Percentiles rank a stretch among this genome's conserved stretches.
Conservation (phyloP, 73 alveolate species). For the Uronychia binucleata region DNA sequence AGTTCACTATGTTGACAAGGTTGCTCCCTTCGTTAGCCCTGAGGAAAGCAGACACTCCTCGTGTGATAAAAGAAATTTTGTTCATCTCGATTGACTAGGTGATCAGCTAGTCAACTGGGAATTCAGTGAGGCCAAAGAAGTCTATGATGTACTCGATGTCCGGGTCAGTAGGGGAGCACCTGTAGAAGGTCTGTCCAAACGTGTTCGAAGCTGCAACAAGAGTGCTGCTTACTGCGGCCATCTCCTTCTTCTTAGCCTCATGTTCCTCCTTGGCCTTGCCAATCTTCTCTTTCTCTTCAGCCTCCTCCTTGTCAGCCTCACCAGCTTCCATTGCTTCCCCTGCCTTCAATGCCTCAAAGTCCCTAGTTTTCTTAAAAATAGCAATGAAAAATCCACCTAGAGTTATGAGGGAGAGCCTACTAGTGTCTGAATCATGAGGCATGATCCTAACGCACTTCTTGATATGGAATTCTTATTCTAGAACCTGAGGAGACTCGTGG, state of each 20-base stretch:
- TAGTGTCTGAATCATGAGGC: constrained; percentile 97
- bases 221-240: too few relatives aligned
- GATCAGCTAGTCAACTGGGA: constrained; percentile 69
- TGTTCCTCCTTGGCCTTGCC: too few relatives aligned
- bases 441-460: constrained; percentile 89
- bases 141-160: constrained; percentile 69
- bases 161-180: constrained; percentile 63
- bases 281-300: too few relatives aligned
- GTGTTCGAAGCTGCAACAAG: not conserved
- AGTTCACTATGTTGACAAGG: constrained; percentile 49
- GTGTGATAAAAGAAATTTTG: constrained; percentile 66
- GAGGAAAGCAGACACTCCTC: constrained; percentile 65
- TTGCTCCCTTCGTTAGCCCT: constrained; percentile 56
- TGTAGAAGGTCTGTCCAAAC: constrained; percentile 5
- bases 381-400: constrained; percentile 89
- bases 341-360: constrained; percentile 40
- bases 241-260: too few relatives aligned
- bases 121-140: constrained; percentile 78
- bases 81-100: constrained; percentile 69
- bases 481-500: constrained; percentile 35
- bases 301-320: too few relatives aligned
- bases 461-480: constrained; percentile 41
- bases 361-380: constrained; percentile 76
- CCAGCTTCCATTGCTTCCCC: constrained; percentile 8
- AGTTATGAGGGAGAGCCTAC: constrained; percentile 18